Evolutionary conservation across 2,329 filamentous ascomycete genomes (phyloP).

Genomic region (Clonostachys solani): DNA sequence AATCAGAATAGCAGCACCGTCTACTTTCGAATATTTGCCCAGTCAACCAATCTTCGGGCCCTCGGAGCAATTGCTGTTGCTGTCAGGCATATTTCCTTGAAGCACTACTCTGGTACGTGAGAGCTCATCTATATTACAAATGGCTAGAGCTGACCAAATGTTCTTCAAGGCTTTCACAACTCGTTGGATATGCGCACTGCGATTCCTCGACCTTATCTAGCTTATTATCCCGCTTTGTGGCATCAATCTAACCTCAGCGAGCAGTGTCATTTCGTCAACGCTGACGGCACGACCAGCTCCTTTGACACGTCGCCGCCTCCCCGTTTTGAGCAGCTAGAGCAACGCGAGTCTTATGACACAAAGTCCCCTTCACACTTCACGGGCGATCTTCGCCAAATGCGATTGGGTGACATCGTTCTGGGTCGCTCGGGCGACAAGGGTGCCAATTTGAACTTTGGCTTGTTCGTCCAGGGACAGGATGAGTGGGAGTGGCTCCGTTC

Average conservation of each 20-base stretch:
- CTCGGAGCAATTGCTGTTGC: slow-evolving; percentile 5
- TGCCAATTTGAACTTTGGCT: slow-evolving; percentile 30
- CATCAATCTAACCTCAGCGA: too few relatives aligned
- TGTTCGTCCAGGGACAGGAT: slow-evolving; percentile 32
- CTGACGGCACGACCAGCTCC: too few relatives aligned
- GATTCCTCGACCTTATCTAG: slow-evolving; percentile 14
- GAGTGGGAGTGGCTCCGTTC: slow-evolving; percentile 36
- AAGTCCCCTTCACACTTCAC: slow-evolving; percentile 11
- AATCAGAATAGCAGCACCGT: slow-evolving; percentile 34
- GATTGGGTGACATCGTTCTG: slow-evolving; percentile 14
- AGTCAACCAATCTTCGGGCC: slow-evolving; percentile 14
- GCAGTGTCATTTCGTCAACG: too few relatives aligned
- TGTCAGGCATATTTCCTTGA: slow-evolving; percentile 23
- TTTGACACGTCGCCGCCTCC: too few relatives aligned
- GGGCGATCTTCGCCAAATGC: slow-evolving; percentile 13
- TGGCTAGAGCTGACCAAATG: neutral
- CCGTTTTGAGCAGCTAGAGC: too few relatives aligned
- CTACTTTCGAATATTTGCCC: slow-evolving; percentile 36
- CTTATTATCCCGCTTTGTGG: slow-evolving; percentile 9
- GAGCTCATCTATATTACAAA: neutral
- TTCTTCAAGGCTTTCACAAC: slow-evolving; percentile 19
- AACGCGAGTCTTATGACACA: too few relatives aligned
- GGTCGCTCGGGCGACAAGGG: slow-evolving; percentile 28
- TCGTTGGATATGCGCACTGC: slow-evolving; percentile 33
- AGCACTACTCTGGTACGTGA: slow-evolving; percentile 24